These are phyloP conservation scores for Yamagishiella unicocca DNA, from an alignment of 139 green algal genomes.

Conservation along the genomic window DNA sequence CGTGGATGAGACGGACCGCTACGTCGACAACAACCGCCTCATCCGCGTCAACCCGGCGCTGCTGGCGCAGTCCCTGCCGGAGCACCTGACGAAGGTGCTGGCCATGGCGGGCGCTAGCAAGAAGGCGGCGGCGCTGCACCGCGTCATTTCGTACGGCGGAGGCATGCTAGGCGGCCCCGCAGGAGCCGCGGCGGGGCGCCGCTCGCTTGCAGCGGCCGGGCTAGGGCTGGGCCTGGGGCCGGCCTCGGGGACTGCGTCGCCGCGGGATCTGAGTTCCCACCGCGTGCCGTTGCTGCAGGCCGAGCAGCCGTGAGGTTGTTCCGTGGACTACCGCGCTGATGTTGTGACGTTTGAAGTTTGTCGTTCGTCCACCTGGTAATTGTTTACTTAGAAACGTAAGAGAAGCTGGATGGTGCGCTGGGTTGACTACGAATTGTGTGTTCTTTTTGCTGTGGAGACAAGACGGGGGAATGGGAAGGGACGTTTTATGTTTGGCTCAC, in stretches of 20 bases:
- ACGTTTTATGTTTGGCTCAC: too few species aligned
- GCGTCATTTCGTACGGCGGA: background rate
- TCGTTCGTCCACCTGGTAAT: too few species aligned
- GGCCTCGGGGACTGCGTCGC: background rate
- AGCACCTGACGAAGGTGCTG: slow-evolving; percentile 42
- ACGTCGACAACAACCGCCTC: slow-evolving; percentile 58
- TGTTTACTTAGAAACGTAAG: too few species aligned
- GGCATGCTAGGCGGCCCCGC: background rate
- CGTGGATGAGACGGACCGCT: slow-evolving; percentile 63
- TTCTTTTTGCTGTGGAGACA: too few species aligned
- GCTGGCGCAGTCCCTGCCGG: slow-evolving; percentile 42
- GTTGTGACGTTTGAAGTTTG: too few species aligned
- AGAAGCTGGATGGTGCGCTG: too few species aligned
- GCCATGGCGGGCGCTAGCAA: background rate
- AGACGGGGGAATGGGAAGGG: background rate
- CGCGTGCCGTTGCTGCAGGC: slow-evolving; percentile 1
- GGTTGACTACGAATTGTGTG: too few species aligned
- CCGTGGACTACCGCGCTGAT: too few species aligned
- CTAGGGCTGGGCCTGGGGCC: background rate
- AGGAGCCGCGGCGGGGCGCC: background rate
- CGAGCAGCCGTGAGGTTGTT: background rate
- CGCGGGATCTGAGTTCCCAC: background rate
- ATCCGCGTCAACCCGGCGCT: slow-evolving; percentile 45
- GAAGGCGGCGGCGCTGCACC: slow-evolving; percentile 15
- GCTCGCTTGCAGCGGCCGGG: background rate